Percentiles rank a stretch among this genome's conserved stretches.
These are phyloP conservation scores for Symbiodinium natans DNA, from an alignment of 73 alveolate species.

Conservation along the genomic window DNA sequence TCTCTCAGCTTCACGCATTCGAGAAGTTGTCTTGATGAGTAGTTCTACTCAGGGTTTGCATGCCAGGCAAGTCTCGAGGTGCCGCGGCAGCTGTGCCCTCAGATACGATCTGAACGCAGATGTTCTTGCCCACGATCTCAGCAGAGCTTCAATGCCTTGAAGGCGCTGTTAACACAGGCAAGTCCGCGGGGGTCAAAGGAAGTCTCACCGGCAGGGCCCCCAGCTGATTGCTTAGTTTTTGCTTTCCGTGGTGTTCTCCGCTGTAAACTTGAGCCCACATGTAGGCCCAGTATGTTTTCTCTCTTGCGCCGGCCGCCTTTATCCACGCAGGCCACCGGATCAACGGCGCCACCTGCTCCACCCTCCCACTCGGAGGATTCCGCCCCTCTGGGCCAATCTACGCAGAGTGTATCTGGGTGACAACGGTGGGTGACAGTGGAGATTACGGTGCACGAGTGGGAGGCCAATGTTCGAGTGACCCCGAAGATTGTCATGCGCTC, in stretches of 20 bases:
- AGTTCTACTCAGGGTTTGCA: no score
- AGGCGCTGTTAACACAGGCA: neutral
- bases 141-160: no score
- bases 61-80: slow-evolving; percentile 17
- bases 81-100: neutral
- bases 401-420: slow-evolving; percentile 18
- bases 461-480: neutral
- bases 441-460: neutral
- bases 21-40: no score
- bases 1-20: no score
- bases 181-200: slow-evolving; percentile 1
- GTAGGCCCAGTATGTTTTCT: no score
- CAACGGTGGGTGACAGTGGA: neutral
- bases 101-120: neutral
- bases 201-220: slow-evolving; percentile 4
- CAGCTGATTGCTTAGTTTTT: neutral
- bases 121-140: no score
- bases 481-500: neutral
- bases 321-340: slow-evolving; percentile 12
- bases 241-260: no score
- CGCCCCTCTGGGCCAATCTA: slow-evolving; percentile 3
- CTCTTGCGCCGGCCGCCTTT: no score
- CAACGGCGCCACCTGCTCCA: slow-evolving; percentile 45
- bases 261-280: no score
- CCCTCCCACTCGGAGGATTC: slow-evolving; percentile 85